These are phyloP conservation scores for Sanghuangporus baumii DNA, from an alignment of 1,284 basidiomycete species.

Conservation along the genomic window DNA sequence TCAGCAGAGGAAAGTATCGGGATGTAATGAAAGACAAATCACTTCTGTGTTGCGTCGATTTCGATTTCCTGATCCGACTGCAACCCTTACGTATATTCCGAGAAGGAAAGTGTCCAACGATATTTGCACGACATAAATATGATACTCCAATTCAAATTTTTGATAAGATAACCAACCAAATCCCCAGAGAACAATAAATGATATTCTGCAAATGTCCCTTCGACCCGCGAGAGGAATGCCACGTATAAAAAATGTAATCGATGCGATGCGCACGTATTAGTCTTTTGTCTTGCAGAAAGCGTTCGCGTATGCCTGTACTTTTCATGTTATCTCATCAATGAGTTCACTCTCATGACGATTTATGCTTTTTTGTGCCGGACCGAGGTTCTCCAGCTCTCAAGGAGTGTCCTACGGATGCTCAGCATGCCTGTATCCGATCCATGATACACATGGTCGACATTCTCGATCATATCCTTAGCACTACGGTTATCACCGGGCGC, in stretches of 20 bases:
- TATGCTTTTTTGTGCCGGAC: not conserved
- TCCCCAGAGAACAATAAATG: not conserved
- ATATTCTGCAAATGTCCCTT: not conserved
- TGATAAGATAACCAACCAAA: not conserved
- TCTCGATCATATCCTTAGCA: slow-evolving; percentile 44
- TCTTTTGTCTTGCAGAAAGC: not conserved
- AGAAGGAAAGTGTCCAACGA: too few relatives aligned
- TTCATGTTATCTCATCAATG: not conserved
- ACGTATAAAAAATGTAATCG: not conserved
- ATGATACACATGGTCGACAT: slow-evolving; percentile 31
- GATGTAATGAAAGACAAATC: not conserved
- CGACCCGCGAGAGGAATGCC: not conserved
- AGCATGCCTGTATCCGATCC: slow-evolving; percentile 38
- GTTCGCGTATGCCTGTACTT: not conserved
- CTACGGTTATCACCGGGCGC: slow-evolving; percentile 55
- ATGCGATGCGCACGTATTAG: not conserved
- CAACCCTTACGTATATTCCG: too few relatives aligned
- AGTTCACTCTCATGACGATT: not conserved
- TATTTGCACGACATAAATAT: not conserved
- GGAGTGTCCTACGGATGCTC: slow-evolving; percentile 45
- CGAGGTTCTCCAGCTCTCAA: slow-evolving; percentile 48
- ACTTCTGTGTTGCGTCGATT: not conserved
- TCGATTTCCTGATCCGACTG: not conserved
- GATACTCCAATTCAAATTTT: not conserved
- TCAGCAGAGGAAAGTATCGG: not conserved